Evolutionary conservation across 2,329 filamentous ascomycete species (phyloP).

Genomic region (Anthostomella pinea): DNA sequence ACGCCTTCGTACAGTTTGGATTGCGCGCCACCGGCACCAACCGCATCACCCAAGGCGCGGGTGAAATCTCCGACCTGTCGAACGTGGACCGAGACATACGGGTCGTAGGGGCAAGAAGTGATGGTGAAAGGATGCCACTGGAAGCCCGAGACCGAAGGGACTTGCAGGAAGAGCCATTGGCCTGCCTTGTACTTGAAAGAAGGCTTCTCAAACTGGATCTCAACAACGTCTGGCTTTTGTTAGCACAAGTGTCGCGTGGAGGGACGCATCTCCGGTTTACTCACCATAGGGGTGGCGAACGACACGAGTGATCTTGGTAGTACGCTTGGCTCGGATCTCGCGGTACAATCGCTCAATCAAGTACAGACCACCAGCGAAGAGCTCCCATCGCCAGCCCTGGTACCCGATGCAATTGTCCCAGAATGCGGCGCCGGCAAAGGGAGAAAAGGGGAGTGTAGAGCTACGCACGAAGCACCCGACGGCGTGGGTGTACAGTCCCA

Average conservation of each 20-base stretch:
- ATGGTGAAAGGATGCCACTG: constrained; percentile 99
- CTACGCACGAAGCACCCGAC: constrained; percentile 96
- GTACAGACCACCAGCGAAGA: constrained; percentile 82
- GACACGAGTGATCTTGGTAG: constrained; percentile 88
- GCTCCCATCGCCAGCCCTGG: constrained; percentile 95
- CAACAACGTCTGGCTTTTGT: constrained; percentile 70
- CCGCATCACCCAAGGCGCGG: constrained; percentile 83
- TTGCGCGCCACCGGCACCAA: constrained; percentile 88
- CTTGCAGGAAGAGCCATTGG: constrained; percentile 96
- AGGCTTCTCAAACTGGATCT: constrained; percentile 95
- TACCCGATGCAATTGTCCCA: constrained; percentile 96
- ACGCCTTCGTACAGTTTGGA: constrained; percentile 86
- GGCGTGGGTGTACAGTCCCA: constrained; percentile 93
- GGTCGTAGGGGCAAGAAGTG: constrained; percentile 94
- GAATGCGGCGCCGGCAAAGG: constrained; percentile 77
- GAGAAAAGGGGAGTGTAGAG: constrained; percentile 66
- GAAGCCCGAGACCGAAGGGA: constrained; percentile 80
- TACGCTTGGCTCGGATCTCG: constrained; percentile 78
- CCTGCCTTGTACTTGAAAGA: constrained; percentile 98
- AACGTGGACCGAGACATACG: constrained; percentile 91
- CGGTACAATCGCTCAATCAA: constrained; percentile 85
- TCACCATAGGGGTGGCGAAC: constrained; percentile 91
- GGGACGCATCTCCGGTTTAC: constrained; percentile 25
- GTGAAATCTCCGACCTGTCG: constrained; percentile 98
- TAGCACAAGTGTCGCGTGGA: constrained; percentile 21